A percentile compares a stretch with the other conserved stretches of the same genome.
Conservation (phyloP, 139 green algal genomes). For the Closterium sp. region DNA sequence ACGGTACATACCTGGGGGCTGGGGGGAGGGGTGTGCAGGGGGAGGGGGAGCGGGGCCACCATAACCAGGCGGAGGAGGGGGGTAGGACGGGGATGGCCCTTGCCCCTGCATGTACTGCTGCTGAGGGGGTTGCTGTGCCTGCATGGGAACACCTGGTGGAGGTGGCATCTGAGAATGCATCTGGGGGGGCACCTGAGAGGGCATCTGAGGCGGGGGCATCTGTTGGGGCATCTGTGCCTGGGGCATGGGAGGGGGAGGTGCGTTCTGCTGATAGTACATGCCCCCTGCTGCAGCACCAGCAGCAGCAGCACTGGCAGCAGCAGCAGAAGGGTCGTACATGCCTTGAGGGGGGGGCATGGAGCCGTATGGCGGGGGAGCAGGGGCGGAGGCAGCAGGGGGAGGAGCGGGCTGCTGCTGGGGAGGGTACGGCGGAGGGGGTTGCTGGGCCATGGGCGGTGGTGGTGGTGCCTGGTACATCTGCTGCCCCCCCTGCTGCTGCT, state of each 20-base stretch:
- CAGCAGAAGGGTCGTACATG: neutral
- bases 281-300: neutral
- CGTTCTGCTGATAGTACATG: neutral
- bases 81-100: neutral
- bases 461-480: neutral
- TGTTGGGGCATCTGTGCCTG: neutral
- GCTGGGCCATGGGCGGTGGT: neutral
- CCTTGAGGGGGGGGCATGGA: neutral
- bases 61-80: neutral
- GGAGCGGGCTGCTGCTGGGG: neutral
- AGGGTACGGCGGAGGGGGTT: neutral
- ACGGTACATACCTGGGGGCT: neutral
- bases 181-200: neutral
- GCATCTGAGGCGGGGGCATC: neutral
- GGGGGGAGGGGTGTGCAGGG: neutral
- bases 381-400: neutral
- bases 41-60: neutral
- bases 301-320: neutral
- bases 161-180: neutral
- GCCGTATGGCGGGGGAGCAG: neutral
- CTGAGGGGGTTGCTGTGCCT: neutral
- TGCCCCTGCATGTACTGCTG: neutral
- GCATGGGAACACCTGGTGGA: neutral
- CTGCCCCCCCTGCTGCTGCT: too few species aligned
- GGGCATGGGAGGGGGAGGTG: neutral